Conservation (phyloP, 2,329 filamentous ascomycete genomes). For the Chaetothyriales sp. region DNA sequence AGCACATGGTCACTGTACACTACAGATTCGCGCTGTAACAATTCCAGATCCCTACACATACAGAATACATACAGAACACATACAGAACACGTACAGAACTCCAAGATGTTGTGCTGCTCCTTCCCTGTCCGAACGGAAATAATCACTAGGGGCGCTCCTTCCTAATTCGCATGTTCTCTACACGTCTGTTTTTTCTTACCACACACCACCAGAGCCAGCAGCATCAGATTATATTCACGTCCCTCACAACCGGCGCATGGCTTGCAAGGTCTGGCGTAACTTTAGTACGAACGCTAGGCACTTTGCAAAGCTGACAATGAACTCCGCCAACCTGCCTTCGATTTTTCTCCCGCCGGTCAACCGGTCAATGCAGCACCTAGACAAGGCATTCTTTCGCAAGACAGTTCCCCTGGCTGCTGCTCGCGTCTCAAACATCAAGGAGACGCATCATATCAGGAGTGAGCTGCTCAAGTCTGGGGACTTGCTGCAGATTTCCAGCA, state of each 20-base stretch:
- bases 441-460: slow-evolving; percentile 58
- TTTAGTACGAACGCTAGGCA: neutral
- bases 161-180: no score
- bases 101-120: no score
- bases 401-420: slow-evolving; percentile 64
- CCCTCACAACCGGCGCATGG: neutral
- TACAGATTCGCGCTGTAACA: no score
- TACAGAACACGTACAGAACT: no score
- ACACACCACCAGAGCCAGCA: no score
- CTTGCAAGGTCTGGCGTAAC: neutral
- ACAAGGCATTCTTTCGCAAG: slow-evolving; percentile 69
- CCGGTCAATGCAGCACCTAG: slow-evolving; percentile 62
- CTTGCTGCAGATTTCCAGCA: slow-evolving; percentile 47
- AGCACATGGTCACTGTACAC: no score
- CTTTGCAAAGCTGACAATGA: slow-evolving; percentile 11
- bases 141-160: no score
- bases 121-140: no score
- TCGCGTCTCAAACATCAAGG: slow-evolving; percentile 55
- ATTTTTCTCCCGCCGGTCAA: slow-evolving; percentile 71
- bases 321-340: slow-evolving; percentile 17
- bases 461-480: slow-evolving; percentile 51
- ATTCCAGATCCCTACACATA: no score
- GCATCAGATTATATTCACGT: neutral
- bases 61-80: no score
- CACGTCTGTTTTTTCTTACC: no score